phyloP scores from a whole-genome alignment of 495 filamentous ascomycete genomes.

The Rusavskia elegans region DNA sequence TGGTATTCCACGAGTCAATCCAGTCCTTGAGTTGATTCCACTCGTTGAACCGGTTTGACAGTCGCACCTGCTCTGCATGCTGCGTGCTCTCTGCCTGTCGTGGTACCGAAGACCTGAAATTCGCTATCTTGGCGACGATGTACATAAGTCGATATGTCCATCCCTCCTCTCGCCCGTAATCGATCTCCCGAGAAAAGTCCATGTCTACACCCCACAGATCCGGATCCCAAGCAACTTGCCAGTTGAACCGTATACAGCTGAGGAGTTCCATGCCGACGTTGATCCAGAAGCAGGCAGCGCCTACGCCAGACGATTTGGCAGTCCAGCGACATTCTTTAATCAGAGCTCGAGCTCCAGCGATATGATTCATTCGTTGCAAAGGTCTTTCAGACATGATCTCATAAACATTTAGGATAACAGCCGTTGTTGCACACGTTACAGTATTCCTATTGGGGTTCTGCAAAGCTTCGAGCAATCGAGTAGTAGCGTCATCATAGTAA shows the following conservation, averaged over 20 bases:
- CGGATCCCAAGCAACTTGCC: constrained; percentile 79
- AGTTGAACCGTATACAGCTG: constrained; percentile 73
- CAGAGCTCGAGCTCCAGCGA: constrained; percentile 69
- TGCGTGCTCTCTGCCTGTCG: constrained; percentile 41
- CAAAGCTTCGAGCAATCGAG: constrained; percentile 50
- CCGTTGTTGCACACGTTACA: constrained; percentile 74
- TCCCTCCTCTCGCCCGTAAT: constrained; percentile 52
- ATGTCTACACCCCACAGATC: constrained; percentile 86
- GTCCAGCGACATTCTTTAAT: constrained; percentile 89
- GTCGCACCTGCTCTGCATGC: constrained; percentile 42
- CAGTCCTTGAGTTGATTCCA: constrained; percentile 60
- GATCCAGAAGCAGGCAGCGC: constrained; percentile 86
- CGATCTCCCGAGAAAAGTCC: constrained; percentile 41
- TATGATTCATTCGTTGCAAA: constrained; percentile 68
- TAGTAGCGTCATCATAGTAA: constrained; percentile 73
- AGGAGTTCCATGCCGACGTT: constrained; percentile 84
- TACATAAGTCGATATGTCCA: constrained; percentile 88
- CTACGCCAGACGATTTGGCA: constrained; percentile 61
- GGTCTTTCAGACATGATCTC: constrained; percentile 75
- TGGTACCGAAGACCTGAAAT: constrained; percentile 57
- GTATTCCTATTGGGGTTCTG: constrained; percentile 74
- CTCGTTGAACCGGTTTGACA: constrained; percentile 51
- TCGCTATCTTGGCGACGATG: constrained; percentile 74
- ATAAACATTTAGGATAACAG: constrained; percentile 80
- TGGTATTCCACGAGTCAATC: constrained; percentile 68